Percentiles rank a stretch among this genome's conserved stretches.
phyloP scores from a whole-genome alignment of 116 monocot species.

The Cymodocea nodosa region DNA sequence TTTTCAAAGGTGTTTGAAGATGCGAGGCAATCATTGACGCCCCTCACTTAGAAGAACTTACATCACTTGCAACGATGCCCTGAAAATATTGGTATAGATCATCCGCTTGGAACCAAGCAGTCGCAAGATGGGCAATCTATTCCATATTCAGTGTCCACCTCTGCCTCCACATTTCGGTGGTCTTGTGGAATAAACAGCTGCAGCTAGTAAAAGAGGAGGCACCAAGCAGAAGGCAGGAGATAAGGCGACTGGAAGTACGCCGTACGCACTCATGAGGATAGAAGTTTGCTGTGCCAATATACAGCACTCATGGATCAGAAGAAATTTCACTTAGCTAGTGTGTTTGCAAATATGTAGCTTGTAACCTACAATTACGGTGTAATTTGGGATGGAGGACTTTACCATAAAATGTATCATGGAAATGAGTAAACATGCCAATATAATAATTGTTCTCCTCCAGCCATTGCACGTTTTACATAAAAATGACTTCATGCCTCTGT shows the following conservation, averaged over 20 bases:
- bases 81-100: no score
- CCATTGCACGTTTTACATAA: slow-evolving; percentile 8
- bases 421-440: slow-evolving; percentile 29
- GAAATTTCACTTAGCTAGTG: background rate
- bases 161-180: background rate
- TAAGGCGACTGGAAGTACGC: slow-evolving; percentile 27
- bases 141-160: no score
- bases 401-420: slow-evolving; percentile 51
- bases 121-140: no score
- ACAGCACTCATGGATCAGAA: background rate
- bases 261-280: slow-evolving; percentile 40
- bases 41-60: no score
- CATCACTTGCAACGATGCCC: no score
- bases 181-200: slow-evolving; percentile 32
- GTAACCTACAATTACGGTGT: background rate
- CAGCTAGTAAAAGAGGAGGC: slow-evolving; percentile 34
- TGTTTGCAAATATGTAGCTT: background rate
- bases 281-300: slow-evolving; percentile 18
- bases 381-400: background rate
- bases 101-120: no score
- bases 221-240: slow-evolving; percentile 52
- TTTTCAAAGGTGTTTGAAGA: no score
- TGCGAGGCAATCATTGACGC: no score
- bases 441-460: slow-evolving; percentile 23
- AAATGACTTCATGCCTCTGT: background rate